phyloP scores from a whole-genome alignment of 2,329 filamentous ascomycete genomes.

The Cyphellophora attinorum region DNA sequence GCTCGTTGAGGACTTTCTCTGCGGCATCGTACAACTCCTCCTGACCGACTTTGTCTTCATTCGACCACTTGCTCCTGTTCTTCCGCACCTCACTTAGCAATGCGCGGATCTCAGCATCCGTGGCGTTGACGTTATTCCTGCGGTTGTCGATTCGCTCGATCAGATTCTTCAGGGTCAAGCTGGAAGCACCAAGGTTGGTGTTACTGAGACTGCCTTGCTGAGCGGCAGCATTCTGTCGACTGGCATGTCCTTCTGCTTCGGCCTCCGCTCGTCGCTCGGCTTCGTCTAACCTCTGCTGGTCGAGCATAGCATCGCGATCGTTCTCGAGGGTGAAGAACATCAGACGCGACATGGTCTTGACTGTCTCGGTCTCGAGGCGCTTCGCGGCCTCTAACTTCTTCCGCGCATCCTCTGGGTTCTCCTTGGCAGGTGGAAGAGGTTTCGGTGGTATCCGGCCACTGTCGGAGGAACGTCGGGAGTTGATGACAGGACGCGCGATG shows the following conservation, averaged over 20 bases:
- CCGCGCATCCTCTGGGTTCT: constrained; percentile 75
- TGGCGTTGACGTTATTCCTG: constrained; percentile 78
- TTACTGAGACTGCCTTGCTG: constrained; percentile 85
- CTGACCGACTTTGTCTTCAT: constrained; percentile 92
- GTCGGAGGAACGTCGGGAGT: constrained; percentile 34
- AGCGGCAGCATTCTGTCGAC: constrained; percentile 41
- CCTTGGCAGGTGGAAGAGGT: constrained; percentile 52
- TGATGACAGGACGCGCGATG: constrained; percentile 39
- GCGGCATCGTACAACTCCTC: constrained; percentile 95
- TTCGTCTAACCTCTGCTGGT: constrained; percentile 93
- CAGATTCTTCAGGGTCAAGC: constrained; percentile 89
- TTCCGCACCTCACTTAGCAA: constrained; percentile 97
- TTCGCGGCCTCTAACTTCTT: constrained; percentile 90
- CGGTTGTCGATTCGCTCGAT: constrained; percentile 93
- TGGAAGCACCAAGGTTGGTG: constrained; percentile 90
- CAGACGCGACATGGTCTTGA: constrained; percentile 82
- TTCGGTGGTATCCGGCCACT: constrained; percentile 41
- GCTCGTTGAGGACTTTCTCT: constrained; percentile 92
- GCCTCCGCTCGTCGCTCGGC: constrained; percentile 93
- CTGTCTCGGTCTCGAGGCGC: constrained; percentile 79
- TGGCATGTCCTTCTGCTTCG: constrained; percentile 64
- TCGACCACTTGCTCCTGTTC: constrained; percentile 97
- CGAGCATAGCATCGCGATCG: constrained; percentile 90
- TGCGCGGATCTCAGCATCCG: constrained; percentile 81
- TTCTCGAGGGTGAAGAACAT: constrained; percentile 93